A percentile compares a stretch with the other conserved stretches of the same genome.
Evolutionary conservation across 2,329 filamentous ascomycete genomes (phyloP).

Genomic region (Torrubiella hemipterigena): DNA sequence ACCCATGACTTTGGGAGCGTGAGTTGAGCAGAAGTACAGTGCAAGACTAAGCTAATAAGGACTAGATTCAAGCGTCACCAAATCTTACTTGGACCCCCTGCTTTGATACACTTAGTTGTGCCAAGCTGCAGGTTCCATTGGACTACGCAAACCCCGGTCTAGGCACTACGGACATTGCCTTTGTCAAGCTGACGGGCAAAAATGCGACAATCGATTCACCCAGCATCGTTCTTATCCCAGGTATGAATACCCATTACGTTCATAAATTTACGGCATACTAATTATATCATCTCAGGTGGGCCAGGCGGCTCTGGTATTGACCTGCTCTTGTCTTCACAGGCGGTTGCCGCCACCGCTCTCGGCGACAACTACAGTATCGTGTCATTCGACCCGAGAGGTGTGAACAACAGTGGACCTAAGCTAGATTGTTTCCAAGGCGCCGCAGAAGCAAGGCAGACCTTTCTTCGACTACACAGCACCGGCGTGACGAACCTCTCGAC

Average conservation of each 20-base stretch:
- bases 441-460: constrained; percentile 14
- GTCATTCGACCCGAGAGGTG: constrained; percentile 22
- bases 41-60: no score
- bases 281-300: constrained; percentile 16
- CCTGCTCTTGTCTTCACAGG: constrained; percentile 11
- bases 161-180: constrained; percentile 16
- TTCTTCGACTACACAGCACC: constrained; percentile 13
- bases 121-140: constrained; percentile 16
- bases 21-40: no score
- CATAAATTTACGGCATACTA: constrained; percentile 1
- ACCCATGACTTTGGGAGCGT: constrained; percentile 7
- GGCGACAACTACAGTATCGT: constrained; percentile 29
- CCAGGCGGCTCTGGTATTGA: constrained; percentile 23
- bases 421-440: background rate
- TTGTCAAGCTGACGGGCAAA: constrained; percentile 16
- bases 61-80: constrained; percentile 17
- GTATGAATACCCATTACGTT: constrained; percentile 9
- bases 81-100: constrained; percentile 19
- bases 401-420: background rate
- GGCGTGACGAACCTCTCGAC: constrained; percentile 16
- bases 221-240: constrained; percentile 15
- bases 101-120: constrained; percentile 17
- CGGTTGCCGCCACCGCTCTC: constrained; percentile 14
- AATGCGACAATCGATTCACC: constrained; percentile 16
- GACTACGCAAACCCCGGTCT: constrained; percentile 15